phyloP scores from a whole-genome alignment of 2,329 filamentous ascomycete genomes.

The Pseudogymnoascus sp. region DNA sequence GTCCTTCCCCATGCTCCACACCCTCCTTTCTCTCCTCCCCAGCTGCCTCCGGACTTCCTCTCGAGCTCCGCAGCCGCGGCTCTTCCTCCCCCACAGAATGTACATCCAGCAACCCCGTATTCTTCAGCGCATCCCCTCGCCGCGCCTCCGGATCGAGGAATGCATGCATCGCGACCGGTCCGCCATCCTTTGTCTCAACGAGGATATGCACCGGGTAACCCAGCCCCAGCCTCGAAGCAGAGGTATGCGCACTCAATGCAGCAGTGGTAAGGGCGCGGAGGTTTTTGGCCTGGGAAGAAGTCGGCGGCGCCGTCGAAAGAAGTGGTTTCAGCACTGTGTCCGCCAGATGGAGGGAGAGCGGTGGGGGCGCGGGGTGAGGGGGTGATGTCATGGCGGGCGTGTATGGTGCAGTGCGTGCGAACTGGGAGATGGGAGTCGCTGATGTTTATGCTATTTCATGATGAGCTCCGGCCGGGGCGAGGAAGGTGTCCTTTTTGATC shows the following conservation, averaged over 20 bases:
- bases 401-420: neutral
- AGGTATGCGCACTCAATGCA: conserved; percentile 46
- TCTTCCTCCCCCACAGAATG: neutral
- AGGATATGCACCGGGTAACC: conserved; percentile 50
- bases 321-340: conserved; percentile 51
- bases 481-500: neutral
- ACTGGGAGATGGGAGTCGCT: neutral
- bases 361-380: conserved; percentile 12
- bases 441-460: conserved; percentile 3
- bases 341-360: conserved; percentile 48
- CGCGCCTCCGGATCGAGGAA: conserved; percentile 35
- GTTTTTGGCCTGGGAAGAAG: conserved; percentile 13
- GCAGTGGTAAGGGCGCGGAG: conserved; percentile 46
- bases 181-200: conserved; percentile 43
- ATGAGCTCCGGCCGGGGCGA: conserved; percentile 1
- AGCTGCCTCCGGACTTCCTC: neutral
- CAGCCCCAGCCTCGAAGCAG: conserved; percentile 45
- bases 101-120: conserved; percentile 16
- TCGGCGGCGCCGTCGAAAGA: conserved; percentile 36
- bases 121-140: conserved; percentile 11
- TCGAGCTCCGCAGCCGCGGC: neutral
- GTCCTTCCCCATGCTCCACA: neutral
- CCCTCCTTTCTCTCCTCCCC: neutral
- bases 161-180: conserved; percentile 35
- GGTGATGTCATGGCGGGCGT: conserved; percentile 7